Evolutionary conservation across 257 asterid genomes (phyloP).

Genomic region (Solanum piurae): DNA sequence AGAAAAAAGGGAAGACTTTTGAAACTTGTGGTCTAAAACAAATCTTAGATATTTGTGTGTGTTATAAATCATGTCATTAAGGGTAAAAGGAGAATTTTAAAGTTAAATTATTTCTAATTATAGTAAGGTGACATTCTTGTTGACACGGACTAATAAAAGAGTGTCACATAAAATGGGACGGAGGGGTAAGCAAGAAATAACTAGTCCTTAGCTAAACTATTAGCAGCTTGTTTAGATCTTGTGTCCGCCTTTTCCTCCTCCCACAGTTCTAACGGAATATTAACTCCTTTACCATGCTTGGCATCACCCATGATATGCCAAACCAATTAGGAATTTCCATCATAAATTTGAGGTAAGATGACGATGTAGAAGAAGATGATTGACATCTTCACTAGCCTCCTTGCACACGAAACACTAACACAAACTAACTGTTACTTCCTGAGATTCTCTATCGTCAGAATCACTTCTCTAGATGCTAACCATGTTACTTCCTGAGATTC

Average conservation of each 20-base stretch:
- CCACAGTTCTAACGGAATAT: neutral
- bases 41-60: neutral
- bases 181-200: neutral
- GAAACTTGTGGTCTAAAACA: neutral
- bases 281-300: neutral
- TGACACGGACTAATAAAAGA: too few relatives aligned
- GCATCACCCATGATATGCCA: neutral
- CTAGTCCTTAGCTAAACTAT: neutral
- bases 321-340: neutral
- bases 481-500: neutral
- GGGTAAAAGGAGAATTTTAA: neutral
- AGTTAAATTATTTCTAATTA: too few relatives aligned
- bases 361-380: neutral
- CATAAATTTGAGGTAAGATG: neutral
- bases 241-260: fast-evolving
- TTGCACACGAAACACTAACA: neutral
- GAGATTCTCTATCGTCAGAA: too few relatives aligned
- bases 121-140: neutral
- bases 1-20: neutral
- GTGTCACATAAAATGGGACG: neutral
- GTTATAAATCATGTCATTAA: neutral
- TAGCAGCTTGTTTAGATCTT: neutral
- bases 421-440: neutral
- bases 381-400: neutral
- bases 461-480: neutral